Evolutionary conservation across 2,329 filamentous ascomycete genomes (phyloP), one percentile per base, ranked within the genome.

Genomic region (Trichophyton verrucosum): DNA sequence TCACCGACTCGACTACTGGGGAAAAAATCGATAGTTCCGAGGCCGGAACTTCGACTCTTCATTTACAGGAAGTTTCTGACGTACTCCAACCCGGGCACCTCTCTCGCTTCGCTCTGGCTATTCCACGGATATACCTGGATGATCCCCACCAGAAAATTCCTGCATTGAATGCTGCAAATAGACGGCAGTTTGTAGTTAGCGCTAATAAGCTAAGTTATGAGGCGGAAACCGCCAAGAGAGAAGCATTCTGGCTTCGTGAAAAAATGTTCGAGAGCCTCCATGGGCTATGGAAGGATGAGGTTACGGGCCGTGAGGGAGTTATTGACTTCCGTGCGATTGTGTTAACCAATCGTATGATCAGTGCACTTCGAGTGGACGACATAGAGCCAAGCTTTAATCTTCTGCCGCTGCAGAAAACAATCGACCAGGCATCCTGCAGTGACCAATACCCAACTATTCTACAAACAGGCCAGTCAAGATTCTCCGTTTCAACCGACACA

Each of bases 201-300:
- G 83, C 86, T 15, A 86, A 84, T 69, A 88, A 88, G 67, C 83
- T 91, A 61, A 86, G 87, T 0, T 88, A 89, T 0, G 89, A 94
- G 65, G 82, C 82, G 49, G 91, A 96, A 74, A 83, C 88, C 38
- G 82, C 85, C 11, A 87, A 81, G 63, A 81, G 91, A 58, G 90
- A 96, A 74, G 84, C 86, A 0, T 96, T 96, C 71, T 96, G 91
- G 91, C 96, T 90, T 72, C 84, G 91, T 15, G 88, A 95, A 71
- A 85, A 84, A 69, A 81, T 96, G 1, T 80, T 96, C 2, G 85
- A 87, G 62, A 78, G 80, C 47, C 75, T 96, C 8, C 80, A 79
- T 27, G 90, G 86, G 0, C 82, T 80, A 0, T 96, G 91, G 91
- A 82, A 78, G 60, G 82, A 85, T 65, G 74, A 77, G 15, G 83